These are phyloP conservation scores for Ascochyta clinopodiicola DNA, from an alignment of 2,329 filamentous ascomycete genomes.

Conservation along the genomic window DNA sequence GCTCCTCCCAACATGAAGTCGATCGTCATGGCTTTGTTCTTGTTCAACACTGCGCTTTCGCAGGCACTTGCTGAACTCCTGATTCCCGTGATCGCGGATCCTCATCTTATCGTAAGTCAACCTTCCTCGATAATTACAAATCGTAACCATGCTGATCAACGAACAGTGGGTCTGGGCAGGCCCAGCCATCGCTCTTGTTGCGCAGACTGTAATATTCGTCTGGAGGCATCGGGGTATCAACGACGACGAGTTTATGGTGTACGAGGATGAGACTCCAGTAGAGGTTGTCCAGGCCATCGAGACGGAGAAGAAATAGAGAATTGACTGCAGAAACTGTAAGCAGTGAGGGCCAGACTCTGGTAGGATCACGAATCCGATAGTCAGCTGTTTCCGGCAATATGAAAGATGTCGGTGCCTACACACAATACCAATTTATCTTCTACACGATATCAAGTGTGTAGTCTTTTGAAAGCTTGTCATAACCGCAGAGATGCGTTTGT, in stretches of 20 bases:
- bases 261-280: slow-evolving; percentile 5
- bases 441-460: too few relatives aligned
- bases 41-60: slow-evolving; percentile 51
- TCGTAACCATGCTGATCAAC: neutral
- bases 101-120: slow-evolving; percentile 49
- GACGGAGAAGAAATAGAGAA: slow-evolving; percentile 1
- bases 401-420: too few relatives aligned
- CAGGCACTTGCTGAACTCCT: slow-evolving; percentile 52
- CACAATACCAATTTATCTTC: too few relatives aligned
- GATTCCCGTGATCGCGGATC: slow-evolving; percentile 55
- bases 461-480: too few relatives aligned
- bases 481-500: too few relatives aligned
- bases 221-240: slow-evolving; percentile 56
- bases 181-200: slow-evolving; percentile 56
- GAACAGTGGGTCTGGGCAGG: slow-evolving; percentile 55
- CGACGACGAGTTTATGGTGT: slow-evolving; percentile 54
- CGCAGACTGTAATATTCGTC: slow-evolving; percentile 58
- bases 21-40: slow-evolving; percentile 51
- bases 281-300: slow-evolving; percentile 5
- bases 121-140: rapidly evolving
- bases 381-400: too few relatives aligned
- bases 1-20: slow-evolving; percentile 53
- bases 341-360: neutral
- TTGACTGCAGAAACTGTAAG: neutral
- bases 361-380: neutral